Base-by-base conservation (phyloP, 352 stramenopile species). In the Peronosclerospora sorghi region DNA sequence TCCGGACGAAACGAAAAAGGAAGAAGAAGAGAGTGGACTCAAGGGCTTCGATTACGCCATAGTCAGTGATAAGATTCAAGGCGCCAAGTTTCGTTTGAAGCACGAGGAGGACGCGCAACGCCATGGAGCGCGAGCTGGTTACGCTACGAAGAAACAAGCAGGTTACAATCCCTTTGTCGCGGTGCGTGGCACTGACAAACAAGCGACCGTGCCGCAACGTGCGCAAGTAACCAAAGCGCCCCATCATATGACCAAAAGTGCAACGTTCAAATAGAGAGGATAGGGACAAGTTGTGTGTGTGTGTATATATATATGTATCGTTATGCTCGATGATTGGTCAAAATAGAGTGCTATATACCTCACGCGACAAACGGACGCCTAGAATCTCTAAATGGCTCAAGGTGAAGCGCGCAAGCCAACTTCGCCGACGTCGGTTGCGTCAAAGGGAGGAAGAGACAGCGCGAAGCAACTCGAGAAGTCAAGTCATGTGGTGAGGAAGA, bases 161-260 rank as follows among this genome's bases (percentile, higher is more conserved):
- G 53, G 59, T 2, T 92, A 92, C 62, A 92, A 90, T 43, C 77
- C 80, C 36, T 90, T 89, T 35, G 61, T 82, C 32, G 73, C 56
- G 7, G 68, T 84, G 28, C 59, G 68, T 24, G 62, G 60, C 35
- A 69, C 64, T 8, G 63, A 23, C 26, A 64, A 52, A 27, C 54
- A 51, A 34, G 21, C 39, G 20, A 52, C 48, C 14, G 64, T 65
- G 54, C 57, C 46, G 17, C 35, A 60, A 27, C 61, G 45, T 24
- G 62, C 28, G 32, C 68, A 68, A n/a, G 54, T 68, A 30, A 90
- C 88, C 60, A 86, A 82, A 55, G 73, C 77, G 61, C 74, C 88
- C 49, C 76, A 90, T 59, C 76, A 90, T 59, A 84, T 86, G 65
- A 75, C 80, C 10, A 71, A 77, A 52, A 92, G 77, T 48, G 74